A percentile compares a stretch with the other conserved stretches of the same genome.
Evolutionary conservation across 2,329 filamentous ascomycete species (phyloP).

Genomic region (Alternaria triticimaculans): DNA sequence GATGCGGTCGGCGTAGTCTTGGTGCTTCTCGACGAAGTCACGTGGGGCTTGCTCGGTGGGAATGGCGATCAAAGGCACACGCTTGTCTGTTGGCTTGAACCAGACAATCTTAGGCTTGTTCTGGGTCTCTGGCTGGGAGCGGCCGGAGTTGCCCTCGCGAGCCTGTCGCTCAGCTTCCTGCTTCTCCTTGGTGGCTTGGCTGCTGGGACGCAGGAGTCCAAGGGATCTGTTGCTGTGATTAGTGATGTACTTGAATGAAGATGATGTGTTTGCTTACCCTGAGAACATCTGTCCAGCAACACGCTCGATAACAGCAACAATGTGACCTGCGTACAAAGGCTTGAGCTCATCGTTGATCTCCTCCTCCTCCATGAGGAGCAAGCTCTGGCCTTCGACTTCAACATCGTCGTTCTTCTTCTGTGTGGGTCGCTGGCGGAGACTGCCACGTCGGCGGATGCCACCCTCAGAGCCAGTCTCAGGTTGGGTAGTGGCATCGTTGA

Average conservation of each 20-base stretch:
- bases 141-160: constrained; percentile 78
- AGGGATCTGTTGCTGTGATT: constrained; percentile 67
- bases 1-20: constrained; percentile 96
- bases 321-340: constrained; percentile 93
- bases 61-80: constrained; percentile 96
- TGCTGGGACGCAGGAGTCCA: constrained; percentile 91
- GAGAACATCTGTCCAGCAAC: constrained; percentile 99
- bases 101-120: constrained; percentile 99
- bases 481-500: constrained; percentile 65
- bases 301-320: constrained; percentile 96
- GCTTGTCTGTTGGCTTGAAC: constrained; percentile 99
- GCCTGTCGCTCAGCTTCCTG: constrained; percentile 95
- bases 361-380: constrained; percentile 96
- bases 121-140: constrained; percentile 80
- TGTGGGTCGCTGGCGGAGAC: constrained; percentile 92
- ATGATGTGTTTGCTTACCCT: constrained; percentile 49
- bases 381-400: constrained; percentile 95
- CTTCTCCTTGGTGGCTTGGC: constrained; percentile 98
- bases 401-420: constrained; percentile 99
- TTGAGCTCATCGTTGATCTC: constrained; percentile 99
- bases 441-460: constrained; percentile 89
- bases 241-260: constrained; percentile 3
- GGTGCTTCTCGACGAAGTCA: constrained; percentile 98
- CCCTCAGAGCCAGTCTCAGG: constrained; percentile 72
- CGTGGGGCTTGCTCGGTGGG: constrained; percentile 96